Conservation (phyloP, 2,329 filamentous ascomycete genomes). For the Colletotrichum sp. region DNA sequence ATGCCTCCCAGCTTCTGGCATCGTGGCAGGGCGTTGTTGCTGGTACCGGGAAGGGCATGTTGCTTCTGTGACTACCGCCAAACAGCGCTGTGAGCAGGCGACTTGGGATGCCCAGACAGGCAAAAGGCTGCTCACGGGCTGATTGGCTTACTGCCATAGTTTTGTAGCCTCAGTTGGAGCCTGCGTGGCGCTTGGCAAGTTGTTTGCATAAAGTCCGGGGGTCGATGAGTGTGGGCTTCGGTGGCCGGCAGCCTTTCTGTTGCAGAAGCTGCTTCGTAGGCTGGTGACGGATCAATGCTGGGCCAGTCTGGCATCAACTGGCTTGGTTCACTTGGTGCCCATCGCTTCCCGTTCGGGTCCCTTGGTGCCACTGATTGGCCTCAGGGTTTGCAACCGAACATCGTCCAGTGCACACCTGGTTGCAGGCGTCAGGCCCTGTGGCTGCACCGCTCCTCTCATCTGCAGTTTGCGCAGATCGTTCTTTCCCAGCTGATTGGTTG, state of each 20-base stretch:
- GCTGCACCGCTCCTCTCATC: conserved; percentile 11
- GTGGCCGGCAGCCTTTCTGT: conserved; percentile 24
- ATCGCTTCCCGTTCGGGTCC: conserved; percentile 7
- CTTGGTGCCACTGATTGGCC: conserved; percentile 3
- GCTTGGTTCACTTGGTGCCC: conserved; percentile 10
- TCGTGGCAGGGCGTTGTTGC: neutral
- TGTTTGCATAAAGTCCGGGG: conserved; percentile 36
- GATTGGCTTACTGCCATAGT: conserved; percentile 8
- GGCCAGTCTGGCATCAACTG: neutral
- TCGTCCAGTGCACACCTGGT: neutral
- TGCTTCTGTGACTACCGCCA: conserved; percentile 3
- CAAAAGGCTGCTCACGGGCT: neutral
- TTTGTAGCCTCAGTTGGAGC: neutral
- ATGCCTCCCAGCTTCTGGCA: neutral
- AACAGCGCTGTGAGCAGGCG: neutral
- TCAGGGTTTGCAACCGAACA: neutral
- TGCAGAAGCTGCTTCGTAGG: conserved; percentile 28
- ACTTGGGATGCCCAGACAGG: conserved; percentile 1
- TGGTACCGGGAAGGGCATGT: neutral
- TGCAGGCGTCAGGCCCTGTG: conserved; percentile 5
- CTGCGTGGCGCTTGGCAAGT: conserved; percentile 19
- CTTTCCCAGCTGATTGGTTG: neutral
- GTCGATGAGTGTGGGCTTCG: conserved; percentile 21
- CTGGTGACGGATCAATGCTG: conserved; percentile 21
- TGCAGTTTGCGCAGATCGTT: neutral